Base-by-base conservation (phyloP, 371 early-diverging fungal species). In the Blyttiomyces sp. region DNA sequence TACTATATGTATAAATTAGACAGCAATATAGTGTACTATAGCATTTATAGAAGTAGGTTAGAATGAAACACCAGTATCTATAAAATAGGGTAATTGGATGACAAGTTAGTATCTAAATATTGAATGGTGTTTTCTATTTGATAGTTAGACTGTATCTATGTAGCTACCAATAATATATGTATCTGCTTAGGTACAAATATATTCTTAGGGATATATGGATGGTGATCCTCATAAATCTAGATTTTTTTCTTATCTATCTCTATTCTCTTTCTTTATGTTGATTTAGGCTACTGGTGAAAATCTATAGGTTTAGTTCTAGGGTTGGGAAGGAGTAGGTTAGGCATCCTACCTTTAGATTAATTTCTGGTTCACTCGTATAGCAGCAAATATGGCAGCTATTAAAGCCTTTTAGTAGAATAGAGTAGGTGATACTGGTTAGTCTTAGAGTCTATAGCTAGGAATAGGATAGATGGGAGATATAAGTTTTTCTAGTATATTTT, bases 331-430 rank as follows among this genome's bases (percentile, higher is more conserved):
- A 31, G 74, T 83, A 43, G 72, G 75, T 72, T 50, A 21, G 52
- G 27, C 55, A 44, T 85, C 85, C 71, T 83, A 75, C 80, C 73
- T 80, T 77, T 79, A 80, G 72, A 82, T 84, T 68, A 84, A 85
- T 83, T 84, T 86, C 73, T 84, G 85, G 82, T 84, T 78, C 76
- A 84, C 86, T 66, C 66, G 85, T 74, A 70, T 84, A 73, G 81
- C 85, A 71, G 86, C 85, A 61, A 84, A 87, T 71, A 79, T 81
- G 72, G 80, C 86, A 32, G 85, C 86, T 44, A 74, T 79, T 65
- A 75, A 83, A 75, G 85, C 85, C 59, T 76, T 84, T 67, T 78
- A 86, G 68, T 72, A 77, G 59, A 84, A 84, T 81, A 83, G 82
- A 80, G 69, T 84, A 70, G 85, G 85, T 73, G 85, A 85, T 84